Evolutionary conservation across 2,329 filamentous ascomycete genomes (phyloP).

Genomic region (Stemphylium vesicarium): DNA sequence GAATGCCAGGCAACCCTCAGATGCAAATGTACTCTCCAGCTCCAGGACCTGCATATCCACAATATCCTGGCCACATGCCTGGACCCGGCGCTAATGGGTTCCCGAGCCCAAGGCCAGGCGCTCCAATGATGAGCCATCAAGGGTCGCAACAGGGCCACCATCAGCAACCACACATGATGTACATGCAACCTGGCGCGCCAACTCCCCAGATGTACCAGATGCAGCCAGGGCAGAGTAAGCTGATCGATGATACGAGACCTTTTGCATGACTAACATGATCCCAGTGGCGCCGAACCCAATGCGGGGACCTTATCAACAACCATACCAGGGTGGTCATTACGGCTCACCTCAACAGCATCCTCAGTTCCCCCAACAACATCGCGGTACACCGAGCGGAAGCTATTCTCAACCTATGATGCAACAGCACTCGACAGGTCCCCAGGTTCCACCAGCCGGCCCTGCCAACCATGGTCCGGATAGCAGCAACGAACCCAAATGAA

Average conservation of each 20-base stretch:
- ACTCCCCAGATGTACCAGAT: conserved; percentile 77
- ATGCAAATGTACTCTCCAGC: conserved; percentile 82
- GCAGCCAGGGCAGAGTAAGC: conserved; percentile 77
- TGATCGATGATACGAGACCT: neutral
- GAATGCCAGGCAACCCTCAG: conserved; percentile 71
- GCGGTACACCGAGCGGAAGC: conserved; percentile 49
- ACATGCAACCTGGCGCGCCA: conserved; percentile 77
- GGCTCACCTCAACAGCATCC: conserved; percentile 50
- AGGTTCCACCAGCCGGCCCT: conserved; percentile 44
- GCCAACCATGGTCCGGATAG: conserved; percentile 43
- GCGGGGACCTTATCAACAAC: conserved; percentile 48
- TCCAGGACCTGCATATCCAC: conserved; percentile 70
- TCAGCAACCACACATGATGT: conserved; percentile 67
- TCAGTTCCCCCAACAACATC: conserved; percentile 49
- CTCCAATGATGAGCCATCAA: conserved; percentile 94
- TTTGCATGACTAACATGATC: conserved; percentile 13
- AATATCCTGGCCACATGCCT: conserved; percentile 56
- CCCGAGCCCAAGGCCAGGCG: conserved; percentile 81
- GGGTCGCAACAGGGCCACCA: conserved; percentile 89
- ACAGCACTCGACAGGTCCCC: conserved; percentile 48
- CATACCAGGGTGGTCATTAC: conserved; percentile 49
- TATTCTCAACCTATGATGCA: conserved; percentile 53
- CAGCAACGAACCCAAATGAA: conserved; percentile 49
- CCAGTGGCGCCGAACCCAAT: conserved; percentile 45
- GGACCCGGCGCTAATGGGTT: conserved; percentile 75